These are phyloP conservation scores for Lentinula aciculospora DNA, from an alignment of 768 basidiomycete species.

Conservation along the genomic window DNA sequence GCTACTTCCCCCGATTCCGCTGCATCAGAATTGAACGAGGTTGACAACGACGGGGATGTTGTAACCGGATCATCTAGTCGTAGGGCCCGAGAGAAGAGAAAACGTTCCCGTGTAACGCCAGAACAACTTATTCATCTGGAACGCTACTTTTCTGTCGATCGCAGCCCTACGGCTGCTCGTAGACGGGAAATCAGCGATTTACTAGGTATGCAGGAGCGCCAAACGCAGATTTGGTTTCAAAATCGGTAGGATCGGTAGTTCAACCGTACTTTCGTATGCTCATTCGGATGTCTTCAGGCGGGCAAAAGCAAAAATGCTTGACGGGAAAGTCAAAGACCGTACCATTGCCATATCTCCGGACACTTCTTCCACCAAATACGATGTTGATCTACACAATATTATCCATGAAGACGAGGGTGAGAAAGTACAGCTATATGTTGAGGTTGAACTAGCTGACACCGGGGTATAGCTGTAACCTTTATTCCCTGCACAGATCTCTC, in stretches of 20 bases:
- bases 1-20: constrained; percentile 17
- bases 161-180: constrained; percentile 65
- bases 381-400: constrained; percentile 56
- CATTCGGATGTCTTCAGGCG: constrained; percentile 38
- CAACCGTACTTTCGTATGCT: neutral
- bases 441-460: neutral
- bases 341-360: constrained; percentile 25
- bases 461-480: constrained; percentile 55
- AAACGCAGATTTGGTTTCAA: constrained; percentile 90
- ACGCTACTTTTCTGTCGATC: constrained; percentile 59
- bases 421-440: constrained; percentile 19
- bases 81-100: constrained; percentile 53
- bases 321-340: constrained; percentile 45
- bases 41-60: constrained; percentile 25
- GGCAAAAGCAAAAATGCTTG: constrained; percentile 74
- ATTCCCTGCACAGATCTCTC: constrained; percentile 73
- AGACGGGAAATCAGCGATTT: constrained; percentile 69
- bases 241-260: constrained; percentile 47
- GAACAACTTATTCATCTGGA: constrained; percentile 78
- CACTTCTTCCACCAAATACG: constrained; percentile 49
- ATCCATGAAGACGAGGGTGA: constrained; percentile 76
- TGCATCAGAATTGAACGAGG: constrained; percentile 19
- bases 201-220: constrained; percentile 80
- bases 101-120: constrained; percentile 73
- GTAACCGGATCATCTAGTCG: constrained; percentile 30